These are phyloP conservation scores for Penicillium chermesinum DNA, from an alignment of 495 filamentous ascomycete genomes.

Conservation along the genomic window DNA sequence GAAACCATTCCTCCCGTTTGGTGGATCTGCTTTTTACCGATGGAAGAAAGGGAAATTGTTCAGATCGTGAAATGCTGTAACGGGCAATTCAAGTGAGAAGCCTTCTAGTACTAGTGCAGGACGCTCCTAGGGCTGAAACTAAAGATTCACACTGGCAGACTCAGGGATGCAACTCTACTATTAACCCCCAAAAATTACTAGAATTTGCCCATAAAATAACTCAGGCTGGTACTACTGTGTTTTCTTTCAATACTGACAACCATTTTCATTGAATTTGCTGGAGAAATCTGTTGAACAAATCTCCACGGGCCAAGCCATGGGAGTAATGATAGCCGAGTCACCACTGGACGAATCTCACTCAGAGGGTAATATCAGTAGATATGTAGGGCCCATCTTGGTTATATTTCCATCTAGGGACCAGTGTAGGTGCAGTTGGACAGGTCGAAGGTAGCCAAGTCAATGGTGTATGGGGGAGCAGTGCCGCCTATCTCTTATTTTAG, in stretches of 20 bases:
- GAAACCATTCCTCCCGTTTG: too few relatives aligned
- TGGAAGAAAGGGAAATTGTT: too few relatives aligned
- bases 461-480: constrained; percentile 10
- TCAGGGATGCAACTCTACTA: too few relatives aligned
- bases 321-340: neutral
- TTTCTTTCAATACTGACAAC: neutral
- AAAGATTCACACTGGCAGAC: too few relatives aligned
- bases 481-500: neutral
- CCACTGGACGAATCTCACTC: neutral
- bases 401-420: neutral
- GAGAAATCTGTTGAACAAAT: neutral
- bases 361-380: neutral
- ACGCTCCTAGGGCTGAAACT: too few relatives aligned
- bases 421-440: constrained; percentile 15
- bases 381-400: neutral
- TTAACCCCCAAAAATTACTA: too few relatives aligned
- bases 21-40: too few relatives aligned
- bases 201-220: too few relatives aligned
- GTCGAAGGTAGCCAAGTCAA: constrained; percentile 10
- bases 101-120: too few relatives aligned
- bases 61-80: too few relatives aligned
- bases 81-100: too few relatives aligned
- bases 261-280: neutral
- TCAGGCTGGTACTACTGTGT: too few relatives aligned
- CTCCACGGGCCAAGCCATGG: neutral